These are phyloP conservation scores for Sungouiozyma intestinalis DNA, from an alignment of 805 yeast genomes.

Conservation along the genomic window DNA sequence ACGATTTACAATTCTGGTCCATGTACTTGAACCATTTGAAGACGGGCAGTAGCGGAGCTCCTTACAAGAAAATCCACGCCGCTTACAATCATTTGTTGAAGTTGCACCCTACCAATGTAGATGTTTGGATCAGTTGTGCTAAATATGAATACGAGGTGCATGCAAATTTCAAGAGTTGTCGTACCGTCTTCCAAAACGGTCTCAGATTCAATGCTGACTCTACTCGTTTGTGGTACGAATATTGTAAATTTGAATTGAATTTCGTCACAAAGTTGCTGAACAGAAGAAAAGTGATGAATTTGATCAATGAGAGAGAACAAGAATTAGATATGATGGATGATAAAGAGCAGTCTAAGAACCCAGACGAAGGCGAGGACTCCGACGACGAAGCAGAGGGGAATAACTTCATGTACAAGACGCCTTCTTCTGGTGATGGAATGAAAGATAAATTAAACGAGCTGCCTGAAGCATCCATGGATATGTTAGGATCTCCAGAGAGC, in stretches of 20 bases:
- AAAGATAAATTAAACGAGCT: slow-evolving; percentile 56
- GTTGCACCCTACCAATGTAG: slow-evolving; percentile 82
- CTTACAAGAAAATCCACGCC: slow-evolving; percentile 61
- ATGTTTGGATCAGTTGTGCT: slow-evolving; percentile 92
- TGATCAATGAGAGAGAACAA: slow-evolving; percentile 67
- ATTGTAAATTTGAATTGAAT: slow-evolving; percentile 78
- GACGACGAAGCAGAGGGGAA: slow-evolving; percentile 31
- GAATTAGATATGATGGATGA: slow-evolving; percentile 35
- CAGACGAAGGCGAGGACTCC: slow-evolving; percentile 24
- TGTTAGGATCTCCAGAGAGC: slow-evolving; percentile 77
- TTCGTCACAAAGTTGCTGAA: slow-evolving; percentile 76
- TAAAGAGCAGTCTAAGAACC: slow-evolving; percentile 19
- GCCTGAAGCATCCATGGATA: slow-evolving; percentile 80
- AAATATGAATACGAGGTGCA: slow-evolving; percentile 85
- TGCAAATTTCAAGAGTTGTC: slow-evolving; percentile 79
- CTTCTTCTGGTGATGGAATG: slow-evolving; percentile 43
- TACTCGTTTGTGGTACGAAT: slow-evolving; percentile 67
- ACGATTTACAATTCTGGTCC: slow-evolving; percentile 69
- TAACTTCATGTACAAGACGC: slow-evolving; percentile 31
- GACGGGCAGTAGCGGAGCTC: slow-evolving; percentile 38
- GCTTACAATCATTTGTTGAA: slow-evolving; percentile 70
- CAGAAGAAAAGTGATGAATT: slow-evolving; percentile 72
- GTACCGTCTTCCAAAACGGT: slow-evolving; percentile 76
- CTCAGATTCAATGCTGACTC: slow-evolving; percentile 74
- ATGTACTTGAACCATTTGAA: slow-evolving; percentile 61